Base-by-base conservation (phyloP, 306 rosid genomes). In the Dalbergia oliveri region DNA sequence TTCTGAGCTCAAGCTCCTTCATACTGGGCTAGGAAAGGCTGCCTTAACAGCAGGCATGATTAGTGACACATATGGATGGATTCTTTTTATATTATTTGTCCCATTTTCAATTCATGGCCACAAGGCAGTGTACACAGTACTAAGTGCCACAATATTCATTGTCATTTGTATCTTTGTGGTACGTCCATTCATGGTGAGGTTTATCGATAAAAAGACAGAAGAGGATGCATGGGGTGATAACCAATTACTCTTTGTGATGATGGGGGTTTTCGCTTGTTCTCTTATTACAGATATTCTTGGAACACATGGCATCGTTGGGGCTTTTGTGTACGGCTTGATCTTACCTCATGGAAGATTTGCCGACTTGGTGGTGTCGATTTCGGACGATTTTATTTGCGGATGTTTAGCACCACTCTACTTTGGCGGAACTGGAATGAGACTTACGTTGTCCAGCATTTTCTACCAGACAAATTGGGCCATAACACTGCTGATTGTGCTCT, bases 271-370 rank as follows among this genome's bases (percentile, higher is more conserved):
- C 0, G 9, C 19, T 5, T 83, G 79, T 56, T 72, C 84, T 0
- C 43, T 1, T 9, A 43, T 88, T 73, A 81, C 91, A 0, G 88
- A 88, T 57, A 5, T 68, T 41, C 82, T 88, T 21, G 91, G 91
- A 0, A 50, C 84, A 5, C 88, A 82, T 58, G 21, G 47, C 31
- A 75, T 81, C 43, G 81, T 83, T 23, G 88, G 91, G 41, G 91
- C 91, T 31, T 88, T 86, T 75, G 73, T 88, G 44, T 86, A 26
- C 11, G 89, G 89, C 6, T 66, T 88, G n/a, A 86, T 86, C 66
- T 66, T 88, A 7, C 91, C 91, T 37, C 85, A 83, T 23, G 84
- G 81, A 0, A 79, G 4, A 45, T 83, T 88, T 37, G 81, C 82
- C 0, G 88, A 73, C 31, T 10, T 23, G 33, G 12, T 83, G 5